Evolutionary conservation across 257 asterid species (phyloP).

Genomic region (Echites panduratus): DNA sequence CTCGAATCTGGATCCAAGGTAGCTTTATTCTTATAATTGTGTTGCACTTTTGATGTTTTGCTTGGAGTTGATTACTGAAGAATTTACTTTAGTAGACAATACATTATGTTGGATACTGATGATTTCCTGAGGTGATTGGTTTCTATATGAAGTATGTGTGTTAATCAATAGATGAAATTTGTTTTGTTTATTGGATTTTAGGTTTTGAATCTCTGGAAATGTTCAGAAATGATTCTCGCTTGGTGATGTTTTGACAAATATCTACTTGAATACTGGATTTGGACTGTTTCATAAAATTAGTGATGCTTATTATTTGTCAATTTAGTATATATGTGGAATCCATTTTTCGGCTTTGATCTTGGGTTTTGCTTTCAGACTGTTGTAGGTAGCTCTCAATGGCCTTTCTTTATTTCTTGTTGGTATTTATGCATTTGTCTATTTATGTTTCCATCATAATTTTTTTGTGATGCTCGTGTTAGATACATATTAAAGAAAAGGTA

Average conservation of each 20-base stretch:
- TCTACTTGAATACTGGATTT: background rate
- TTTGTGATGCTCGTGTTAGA: conserved; percentile 26
- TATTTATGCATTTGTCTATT: background rate
- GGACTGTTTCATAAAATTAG: background rate
- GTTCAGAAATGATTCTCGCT: background rate
- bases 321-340: background rate
- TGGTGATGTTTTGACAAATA: background rate
- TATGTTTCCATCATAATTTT: background rate
- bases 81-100: background rate
- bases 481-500: conserved; percentile 90
- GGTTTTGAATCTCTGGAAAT: background rate
- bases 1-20: conserved; percentile 62
- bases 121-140: background rate
- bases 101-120: background rate
- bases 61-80: background rate
- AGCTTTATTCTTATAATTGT: conserved; percentile 3
- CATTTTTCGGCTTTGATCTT: background rate
- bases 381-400: background rate
- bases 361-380: background rate
- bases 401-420: background rate
- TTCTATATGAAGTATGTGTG: background rate
- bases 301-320: background rate
- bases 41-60: background rate
- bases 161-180: background rate
- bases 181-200: background rate